Evolutionary conservation across 2,329 filamentous ascomycete genomes (phyloP), one percentile per base, ranked within the genome.

Genomic region (Alternaria sp.): DNA sequence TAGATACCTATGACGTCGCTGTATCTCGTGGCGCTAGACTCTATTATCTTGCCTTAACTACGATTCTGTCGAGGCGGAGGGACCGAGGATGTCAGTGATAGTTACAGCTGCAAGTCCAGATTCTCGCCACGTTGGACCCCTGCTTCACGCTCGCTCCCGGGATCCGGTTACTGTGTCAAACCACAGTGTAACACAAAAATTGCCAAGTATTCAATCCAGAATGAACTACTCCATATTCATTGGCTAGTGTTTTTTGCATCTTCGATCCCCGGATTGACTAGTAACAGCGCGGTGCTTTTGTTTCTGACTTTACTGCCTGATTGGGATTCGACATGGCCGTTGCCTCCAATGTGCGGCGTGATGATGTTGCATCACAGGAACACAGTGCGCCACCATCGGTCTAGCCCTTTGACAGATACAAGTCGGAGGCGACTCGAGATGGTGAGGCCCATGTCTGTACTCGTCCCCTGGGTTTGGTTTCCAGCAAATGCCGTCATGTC

Each of bases 1-100:
- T 4, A 41, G 32, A 26, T 7, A 22, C 3, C 7, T 38, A 52
- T 62, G 59, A 62, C 54, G 54, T 54, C 39, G 38, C 7, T 4
- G 20, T 22, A 12, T 22, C 24, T 16, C 24, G 14, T 34, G 32
- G 30, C 16, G 8, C 46, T 48, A 30, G 22, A 36, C 6, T 24
- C 18, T 36, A 30, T 34, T 34, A 18, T 20, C 30, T 22, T 32
- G 44, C 44, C 12, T 14, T 16, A 14, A 36, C 32, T 16, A 36
- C 32, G 12, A 30, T 32, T 3, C 2, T 30, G 30, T 32, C 28
- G n/a, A 32, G 18, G 44, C 6, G 44, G 20, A 20, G 30, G 43
- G 7, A 1, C n/a, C 26, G 20, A 47, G 28, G 44, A 47, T 22
- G n/a, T 32, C 28, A 47, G 28, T 20, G 26, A 16, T 1, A 12